These are phyloP conservation scores for Didymella sp. DNA, from an alignment of 2,329 filamentous ascomycete genomes.

Conservation along the genomic window DNA sequence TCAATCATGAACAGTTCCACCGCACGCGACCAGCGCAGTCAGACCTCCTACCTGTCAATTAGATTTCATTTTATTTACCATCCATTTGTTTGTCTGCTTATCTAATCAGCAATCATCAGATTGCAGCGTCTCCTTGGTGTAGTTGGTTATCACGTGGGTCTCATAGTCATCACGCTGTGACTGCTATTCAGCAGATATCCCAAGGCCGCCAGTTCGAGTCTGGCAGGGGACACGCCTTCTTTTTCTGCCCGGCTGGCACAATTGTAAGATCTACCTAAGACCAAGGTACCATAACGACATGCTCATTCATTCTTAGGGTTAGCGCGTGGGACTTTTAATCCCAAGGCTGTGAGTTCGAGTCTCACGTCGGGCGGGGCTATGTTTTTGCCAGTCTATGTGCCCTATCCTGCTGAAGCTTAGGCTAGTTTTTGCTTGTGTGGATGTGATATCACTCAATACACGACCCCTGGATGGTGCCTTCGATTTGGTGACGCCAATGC, in stretches of 20 bases:
- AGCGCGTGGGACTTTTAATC: constrained; percentile 37
- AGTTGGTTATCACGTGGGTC: constrained; percentile 50
- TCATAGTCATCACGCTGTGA: constrained; percentile 42
- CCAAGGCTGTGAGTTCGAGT: constrained; percentile 33
- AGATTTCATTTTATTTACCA: not conserved
- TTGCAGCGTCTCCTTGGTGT: constrained; percentile 44
- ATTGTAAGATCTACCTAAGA: constrained; percentile 15
- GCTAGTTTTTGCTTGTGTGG: not conserved
- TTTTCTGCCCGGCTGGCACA: constrained; percentile 30
- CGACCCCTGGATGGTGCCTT: not conserved
- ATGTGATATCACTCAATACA: not conserved
- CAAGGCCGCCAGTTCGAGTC: constrained; percentile 49
- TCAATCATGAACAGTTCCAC: not conserved
- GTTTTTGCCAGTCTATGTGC: not conserved
- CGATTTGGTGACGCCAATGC: not conserved
- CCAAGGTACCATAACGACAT: no score
- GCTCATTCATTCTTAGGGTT: constrained; percentile 2
- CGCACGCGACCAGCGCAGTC: not conserved
- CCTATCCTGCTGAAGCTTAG: no score
- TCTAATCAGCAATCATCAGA: constrained; percentile 16
- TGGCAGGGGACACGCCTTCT: constrained; percentile 33
- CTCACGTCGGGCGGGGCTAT: constrained; percentile 17
- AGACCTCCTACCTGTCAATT: not conserved
- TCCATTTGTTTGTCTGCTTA: not conserved
- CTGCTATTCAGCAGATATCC: constrained; percentile 41